Percentiles rank a stretch among this genome's conserved stretches.
phyloP scores from a whole-genome alignment of 441 rosid species.

The Populus trichocarpa region DNA sequence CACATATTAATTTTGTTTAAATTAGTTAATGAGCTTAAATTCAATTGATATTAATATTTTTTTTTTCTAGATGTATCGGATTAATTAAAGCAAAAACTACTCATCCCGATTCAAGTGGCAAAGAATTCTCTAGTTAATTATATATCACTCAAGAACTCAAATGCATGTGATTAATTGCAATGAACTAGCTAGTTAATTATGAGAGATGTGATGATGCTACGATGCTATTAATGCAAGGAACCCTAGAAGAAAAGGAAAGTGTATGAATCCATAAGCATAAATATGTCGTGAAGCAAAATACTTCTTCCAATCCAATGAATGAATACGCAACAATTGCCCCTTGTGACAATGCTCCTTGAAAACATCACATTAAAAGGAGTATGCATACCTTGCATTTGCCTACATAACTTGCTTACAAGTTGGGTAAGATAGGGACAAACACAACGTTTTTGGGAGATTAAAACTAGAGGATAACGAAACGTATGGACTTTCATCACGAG shows the following conservation, averaged over 20 bases:
- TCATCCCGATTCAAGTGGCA: neutral
- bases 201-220: neutral
- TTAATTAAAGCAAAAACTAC: neutral
- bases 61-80: neutral
- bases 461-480: neutral
- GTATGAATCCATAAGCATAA: neutral
- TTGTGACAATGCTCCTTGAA: neutral
- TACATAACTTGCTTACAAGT: neutral
- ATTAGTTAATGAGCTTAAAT: no score
- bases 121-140: neutral
- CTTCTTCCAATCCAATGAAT: neutral
- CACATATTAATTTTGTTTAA: no score
- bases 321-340: neutral
- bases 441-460: neutral
- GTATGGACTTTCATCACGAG: constrained; percentile 3
- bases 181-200: neutral
- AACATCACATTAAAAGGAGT: neutral
- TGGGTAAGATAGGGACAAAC: neutral
- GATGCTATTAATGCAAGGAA: neutral
- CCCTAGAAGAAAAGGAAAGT: neutral
- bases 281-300: neutral
- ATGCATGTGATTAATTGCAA: neutral
- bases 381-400: neutral
- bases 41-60: no score
- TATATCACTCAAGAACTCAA: neutral